A percentile compares a stretch with the other conserved stretches of the same genome.
These are phyloP conservation scores for Arachis hypogaea DNA, from an alignment of 306 rosid genomes.

Conservation along the genomic window DNA sequence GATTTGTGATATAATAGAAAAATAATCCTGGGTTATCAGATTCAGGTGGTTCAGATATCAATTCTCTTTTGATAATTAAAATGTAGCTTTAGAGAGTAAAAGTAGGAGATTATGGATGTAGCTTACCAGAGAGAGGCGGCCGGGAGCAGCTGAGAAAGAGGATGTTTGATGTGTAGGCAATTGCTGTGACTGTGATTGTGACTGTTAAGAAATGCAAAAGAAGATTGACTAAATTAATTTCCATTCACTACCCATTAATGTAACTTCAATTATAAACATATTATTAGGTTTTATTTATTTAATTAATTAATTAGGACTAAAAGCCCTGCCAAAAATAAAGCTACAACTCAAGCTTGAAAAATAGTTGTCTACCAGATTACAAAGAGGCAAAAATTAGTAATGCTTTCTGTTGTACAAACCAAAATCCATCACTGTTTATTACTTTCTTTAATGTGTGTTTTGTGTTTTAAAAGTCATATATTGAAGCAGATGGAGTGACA, in stretches of 20 bases:
- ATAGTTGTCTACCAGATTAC: too few relatives aligned
- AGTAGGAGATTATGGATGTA: slow-evolving; percentile 24
- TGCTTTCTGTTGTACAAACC: too few relatives aligned
- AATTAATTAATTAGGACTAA: too few relatives aligned
- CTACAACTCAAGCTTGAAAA: too few relatives aligned
- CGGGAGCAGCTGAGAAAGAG: slow-evolving; percentile 45
- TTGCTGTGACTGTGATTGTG: slow-evolving; percentile 44
- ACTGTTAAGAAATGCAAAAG: slow-evolving; percentile 28
- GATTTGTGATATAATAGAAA: slow-evolving; percentile 42
- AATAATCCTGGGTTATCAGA: slow-evolving; percentile 47
- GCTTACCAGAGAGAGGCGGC: slow-evolving; percentile 46
- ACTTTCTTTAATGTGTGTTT: too few relatives aligned
- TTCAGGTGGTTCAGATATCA: slow-evolving; percentile 11
- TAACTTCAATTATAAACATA: not conserved
- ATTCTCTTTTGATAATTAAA: slow-evolving; percentile 14
- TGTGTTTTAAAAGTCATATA: too few relatives aligned
- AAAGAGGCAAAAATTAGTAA: too few relatives aligned
- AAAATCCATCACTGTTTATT: too few relatives aligned
- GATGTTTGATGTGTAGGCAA: slow-evolving; percentile 28
- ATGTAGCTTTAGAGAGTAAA: slow-evolving; percentile 8
- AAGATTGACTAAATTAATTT: slow-evolving; percentile 3
- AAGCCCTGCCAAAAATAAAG: too few relatives aligned
- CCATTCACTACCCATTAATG: not conserved
- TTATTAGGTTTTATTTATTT: not conserved
- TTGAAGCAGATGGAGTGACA: not conserved